phyloP scores from a whole-genome alignment of 2,329 filamentous ascomycete genomes.

The Ascochyta pisi region DNA sequence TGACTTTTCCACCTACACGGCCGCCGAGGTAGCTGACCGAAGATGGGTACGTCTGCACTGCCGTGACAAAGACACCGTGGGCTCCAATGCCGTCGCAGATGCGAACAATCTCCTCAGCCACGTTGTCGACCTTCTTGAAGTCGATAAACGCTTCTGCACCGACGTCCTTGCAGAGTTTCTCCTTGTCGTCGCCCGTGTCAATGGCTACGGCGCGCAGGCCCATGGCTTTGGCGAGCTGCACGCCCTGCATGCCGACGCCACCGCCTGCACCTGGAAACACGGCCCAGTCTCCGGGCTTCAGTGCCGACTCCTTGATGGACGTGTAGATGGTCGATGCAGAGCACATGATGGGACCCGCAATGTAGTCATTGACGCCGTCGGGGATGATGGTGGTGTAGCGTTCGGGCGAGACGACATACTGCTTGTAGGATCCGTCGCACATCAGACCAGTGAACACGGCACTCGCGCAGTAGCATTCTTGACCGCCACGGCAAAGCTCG shows the following conservation, averaged over 20 bases:
- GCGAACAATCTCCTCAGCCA: slow-evolving; percentile 43
- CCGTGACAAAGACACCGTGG: slow-evolving; percentile 50
- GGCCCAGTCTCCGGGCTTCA: slow-evolving; percentile 62
- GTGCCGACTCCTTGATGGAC: slow-evolving; percentile 59
- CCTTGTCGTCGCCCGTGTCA: slow-evolving; percentile 47
- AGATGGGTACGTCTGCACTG: slow-evolving; percentile 41
- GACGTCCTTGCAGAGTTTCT: slow-evolving; percentile 41
- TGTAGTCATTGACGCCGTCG: slow-evolving; percentile 60
- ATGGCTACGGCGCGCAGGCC: slow-evolving; percentile 46
- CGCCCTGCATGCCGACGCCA: slow-evolving; percentile 65
- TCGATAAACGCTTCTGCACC: slow-evolving; percentile 50
- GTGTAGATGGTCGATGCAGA: slow-evolving; percentile 65
- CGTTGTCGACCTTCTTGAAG: slow-evolving; percentile 43
- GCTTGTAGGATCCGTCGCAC: slow-evolving; percentile 60
- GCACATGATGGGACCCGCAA: slow-evolving; percentile 69
- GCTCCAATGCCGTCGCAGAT: slow-evolving; percentile 48
- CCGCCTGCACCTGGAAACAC: slow-evolving; percentile 63
- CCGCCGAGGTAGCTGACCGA: slow-evolving; percentile 48
- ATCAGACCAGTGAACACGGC: slow-evolving; percentile 41
- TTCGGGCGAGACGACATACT: slow-evolving; percentile 65
- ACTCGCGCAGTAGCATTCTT: slow-evolving; percentile 59
- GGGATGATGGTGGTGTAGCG: slow-evolving; percentile 63
- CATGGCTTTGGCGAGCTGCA: slow-evolving; percentile 55
- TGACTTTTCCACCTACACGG: slow-evolving; percentile 59
- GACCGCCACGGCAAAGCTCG: slow-evolving; percentile 58